Evolutionary conservation across 495 filamentous ascomycete species (phyloP).

Genomic region (Haplographium delicatum): DNA sequence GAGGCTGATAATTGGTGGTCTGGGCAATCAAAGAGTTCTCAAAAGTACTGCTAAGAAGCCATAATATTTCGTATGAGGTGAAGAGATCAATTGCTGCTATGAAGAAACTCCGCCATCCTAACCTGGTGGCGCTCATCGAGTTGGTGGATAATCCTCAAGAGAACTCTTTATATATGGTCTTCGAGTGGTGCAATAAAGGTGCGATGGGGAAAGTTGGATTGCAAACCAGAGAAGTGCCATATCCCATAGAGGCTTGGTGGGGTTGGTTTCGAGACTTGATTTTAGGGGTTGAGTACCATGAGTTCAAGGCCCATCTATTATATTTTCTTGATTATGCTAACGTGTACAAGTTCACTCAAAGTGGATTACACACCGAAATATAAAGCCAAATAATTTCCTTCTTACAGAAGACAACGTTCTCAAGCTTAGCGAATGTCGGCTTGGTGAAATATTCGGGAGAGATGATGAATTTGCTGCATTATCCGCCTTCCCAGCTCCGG

Average conservation of each 20-base stretch:
- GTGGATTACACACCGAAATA: constrained; percentile 92
- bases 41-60: constrained; percentile 82
- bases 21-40: constrained; percentile 98
- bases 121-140: constrained; percentile 88
- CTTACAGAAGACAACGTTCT: constrained; percentile 86
- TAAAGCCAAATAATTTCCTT: constrained; percentile 95
- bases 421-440: constrained; percentile 97
- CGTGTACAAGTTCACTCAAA: constrained; percentile 67
- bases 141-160: constrained; percentile 93
- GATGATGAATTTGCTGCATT: constrained; percentile 88
- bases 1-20: background rate
- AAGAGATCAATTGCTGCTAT: constrained; percentile 89
- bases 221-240: constrained; percentile 74
- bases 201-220: constrained; percentile 95
- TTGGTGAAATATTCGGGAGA: constrained; percentile 97
- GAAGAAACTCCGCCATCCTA: constrained; percentile 95
- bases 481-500: constrained; percentile 90
- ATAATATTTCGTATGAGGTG: constrained; percentile 88
- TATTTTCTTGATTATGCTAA: constrained; percentile 9
- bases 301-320: constrained; percentile 29
- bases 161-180: constrained; percentile 95
- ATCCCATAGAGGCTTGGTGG: constrained; percentile 76
- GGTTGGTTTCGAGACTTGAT: constrained; percentile 95
- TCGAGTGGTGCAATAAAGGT: constrained; percentile 98
- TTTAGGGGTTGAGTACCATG: constrained; percentile 88